phyloP scores from a whole-genome alignment of 345 rosid species.

The Eutrema japonicum region DNA sequence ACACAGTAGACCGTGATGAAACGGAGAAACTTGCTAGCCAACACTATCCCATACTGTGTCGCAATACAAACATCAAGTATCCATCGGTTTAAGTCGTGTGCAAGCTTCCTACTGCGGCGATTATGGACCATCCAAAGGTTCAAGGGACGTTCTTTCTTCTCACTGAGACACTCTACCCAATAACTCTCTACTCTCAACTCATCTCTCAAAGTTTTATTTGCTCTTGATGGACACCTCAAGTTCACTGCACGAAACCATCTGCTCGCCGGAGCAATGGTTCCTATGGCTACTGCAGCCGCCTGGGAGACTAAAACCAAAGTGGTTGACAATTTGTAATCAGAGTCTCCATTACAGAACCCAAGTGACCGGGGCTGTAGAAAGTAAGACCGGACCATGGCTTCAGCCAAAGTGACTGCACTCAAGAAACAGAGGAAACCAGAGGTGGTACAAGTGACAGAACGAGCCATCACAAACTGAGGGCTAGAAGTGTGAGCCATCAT shows the following conservation, averaged over 20 bases:
- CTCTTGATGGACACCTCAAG: slow-evolving; percentile 60
- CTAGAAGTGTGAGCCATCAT: slow-evolving; percentile 88
- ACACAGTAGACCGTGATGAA: slow-evolving; percentile 52
- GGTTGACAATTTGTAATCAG: slow-evolving; percentile 86
- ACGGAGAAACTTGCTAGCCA: slow-evolving; percentile 65
- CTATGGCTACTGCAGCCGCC: slow-evolving; percentile 63
- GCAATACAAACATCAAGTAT: slow-evolving; percentile 54
- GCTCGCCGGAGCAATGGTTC: slow-evolving; percentile 70
- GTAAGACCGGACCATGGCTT: slow-evolving; percentile 71
- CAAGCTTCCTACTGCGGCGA: slow-evolving; percentile 57
- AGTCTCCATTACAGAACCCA: slow-evolving; percentile 68
- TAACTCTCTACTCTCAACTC: slow-evolving; percentile 63
- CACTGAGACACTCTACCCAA: slow-evolving; percentile 64
- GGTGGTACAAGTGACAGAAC: slow-evolving; percentile 80
- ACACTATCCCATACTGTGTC: slow-evolving; percentile 62
- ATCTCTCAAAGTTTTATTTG: slow-evolving; percentile 30
- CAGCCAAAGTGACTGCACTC: slow-evolving; percentile 58
- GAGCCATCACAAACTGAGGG: slow-evolving; percentile 85
- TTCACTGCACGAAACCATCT: slow-evolving; percentile 74
- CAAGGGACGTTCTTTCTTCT: slow-evolving; percentile 70
- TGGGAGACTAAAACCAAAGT: slow-evolving; percentile 56
- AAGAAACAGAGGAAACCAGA: slow-evolving; percentile 79
- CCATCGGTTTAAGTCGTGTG: slow-evolving; percentile 42
- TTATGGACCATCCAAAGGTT: slow-evolving; percentile 37
- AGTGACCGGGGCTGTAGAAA: slow-evolving; percentile 53